Percentiles rank a stretch among this genome's conserved stretches.
Conservation (phyloP, 768 basidiomycete species). For the Mycena crocata region DNA sequence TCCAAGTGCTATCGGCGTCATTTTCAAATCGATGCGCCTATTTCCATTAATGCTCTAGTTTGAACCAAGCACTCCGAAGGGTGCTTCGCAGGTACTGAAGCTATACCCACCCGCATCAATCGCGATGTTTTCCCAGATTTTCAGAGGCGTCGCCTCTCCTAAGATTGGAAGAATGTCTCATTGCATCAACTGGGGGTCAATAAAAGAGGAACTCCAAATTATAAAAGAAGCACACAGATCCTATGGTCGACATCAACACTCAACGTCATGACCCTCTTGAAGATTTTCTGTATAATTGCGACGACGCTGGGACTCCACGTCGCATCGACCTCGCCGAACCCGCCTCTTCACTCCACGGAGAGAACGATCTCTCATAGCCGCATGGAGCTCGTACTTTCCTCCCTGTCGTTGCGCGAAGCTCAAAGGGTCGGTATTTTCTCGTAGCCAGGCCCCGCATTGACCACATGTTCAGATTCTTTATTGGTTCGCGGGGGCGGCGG, state of each 20-base stretch:
- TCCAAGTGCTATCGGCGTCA: no score
- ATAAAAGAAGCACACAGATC: not conserved
- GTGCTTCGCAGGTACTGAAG: not conserved
- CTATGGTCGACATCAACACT: not conserved
- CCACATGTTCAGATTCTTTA: not conserved
- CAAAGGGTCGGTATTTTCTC: constrained; percentile 8
- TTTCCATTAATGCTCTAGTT: no score
- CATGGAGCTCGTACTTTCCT: constrained; percentile 22
- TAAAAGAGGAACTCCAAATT: not conserved
- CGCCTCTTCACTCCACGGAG: constrained; percentile 3
- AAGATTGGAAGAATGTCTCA: not conserved
- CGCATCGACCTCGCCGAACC: constrained; percentile 22
- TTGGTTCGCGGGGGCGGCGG: constrained; percentile 5
- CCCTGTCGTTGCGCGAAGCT: constrained; percentile 8
- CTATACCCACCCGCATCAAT: not conserved
- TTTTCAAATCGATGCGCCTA: no score
- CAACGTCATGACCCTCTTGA: constrained; percentile 15
- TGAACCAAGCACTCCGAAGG: no score
- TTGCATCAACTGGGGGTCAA: not conserved
- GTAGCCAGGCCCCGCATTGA: not conserved
- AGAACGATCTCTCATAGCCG: constrained; percentile 12
- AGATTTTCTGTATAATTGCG: constrained; percentile 3
- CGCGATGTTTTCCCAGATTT: constrained; percentile 8
- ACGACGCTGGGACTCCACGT: constrained; percentile 14
- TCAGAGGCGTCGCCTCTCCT: not conserved